phyloP scores from a whole-genome alignment of 768 basidiomycete genomes.

The Amylocystis lapponica region DNA sequence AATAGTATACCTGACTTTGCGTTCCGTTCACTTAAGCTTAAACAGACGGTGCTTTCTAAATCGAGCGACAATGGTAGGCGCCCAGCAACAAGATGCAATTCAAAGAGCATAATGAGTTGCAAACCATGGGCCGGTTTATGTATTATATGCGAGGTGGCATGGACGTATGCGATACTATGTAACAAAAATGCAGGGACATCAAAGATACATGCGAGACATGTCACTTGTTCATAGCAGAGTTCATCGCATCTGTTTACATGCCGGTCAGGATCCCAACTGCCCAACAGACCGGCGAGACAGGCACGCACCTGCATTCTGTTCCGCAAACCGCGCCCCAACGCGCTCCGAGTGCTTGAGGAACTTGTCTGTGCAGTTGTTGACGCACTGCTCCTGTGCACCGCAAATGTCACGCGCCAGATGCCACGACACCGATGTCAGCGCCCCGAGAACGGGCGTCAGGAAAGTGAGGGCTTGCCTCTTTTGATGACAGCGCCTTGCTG shows the following conservation, averaged over 20 bases:
- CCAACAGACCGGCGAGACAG: not conserved
- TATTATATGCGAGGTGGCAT: too few relatives aligned
- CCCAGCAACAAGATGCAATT: too few relatives aligned
- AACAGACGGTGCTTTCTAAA: too few relatives aligned
- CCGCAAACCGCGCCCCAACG: slow-evolving; percentile 87
- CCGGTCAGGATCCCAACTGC: not conserved
- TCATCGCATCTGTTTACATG: slow-evolving; percentile 13
- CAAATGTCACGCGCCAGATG: too few relatives aligned
- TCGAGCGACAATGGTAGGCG: too few relatives aligned
- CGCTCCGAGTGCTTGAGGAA: slow-evolving; percentile 96
- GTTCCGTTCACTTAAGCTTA: too few relatives aligned
- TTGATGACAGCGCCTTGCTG: slow-evolving; percentile 85
- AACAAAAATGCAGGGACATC: too few relatives aligned
- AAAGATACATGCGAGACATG: not conserved
- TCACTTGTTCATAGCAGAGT: slow-evolving; percentile 8
- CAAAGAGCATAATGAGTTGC: too few relatives aligned
- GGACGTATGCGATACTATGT: too few relatives aligned
- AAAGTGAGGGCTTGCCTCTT: slow-evolving; percentile 58
- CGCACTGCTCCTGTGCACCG: slow-evolving; percentile 79
- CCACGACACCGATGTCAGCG: slow-evolving; percentile 3
- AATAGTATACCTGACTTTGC: too few relatives aligned
- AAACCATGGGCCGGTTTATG: too few relatives aligned
- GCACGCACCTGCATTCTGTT: slow-evolving; percentile 80
- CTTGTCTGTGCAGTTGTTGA: slow-evolving; percentile 94
- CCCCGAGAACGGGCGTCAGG: slow-evolving; percentile 5